These are phyloP conservation scores for Ascochyta rabiei DNA, from an alignment of 2,329 filamentous ascomycete genomes.

Conservation along the genomic window DNA sequence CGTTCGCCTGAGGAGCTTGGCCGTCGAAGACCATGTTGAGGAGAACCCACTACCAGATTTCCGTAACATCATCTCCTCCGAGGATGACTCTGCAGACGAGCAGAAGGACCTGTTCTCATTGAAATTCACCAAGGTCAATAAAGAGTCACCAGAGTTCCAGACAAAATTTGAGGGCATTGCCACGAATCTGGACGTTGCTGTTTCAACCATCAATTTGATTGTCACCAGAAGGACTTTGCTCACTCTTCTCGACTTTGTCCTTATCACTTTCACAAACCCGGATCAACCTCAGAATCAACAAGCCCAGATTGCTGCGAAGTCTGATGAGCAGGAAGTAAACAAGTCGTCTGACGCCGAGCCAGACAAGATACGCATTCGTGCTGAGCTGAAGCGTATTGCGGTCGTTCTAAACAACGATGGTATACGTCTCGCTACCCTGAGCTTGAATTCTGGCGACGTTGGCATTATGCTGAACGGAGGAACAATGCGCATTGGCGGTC, in stretches of 20 bases:
- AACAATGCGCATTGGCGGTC: conserved; percentile 85
- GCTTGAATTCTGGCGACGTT: conserved; percentile 89
- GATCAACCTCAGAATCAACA: conserved; percentile 54
- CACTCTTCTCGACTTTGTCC: conserved; percentile 90
- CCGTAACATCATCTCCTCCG: conserved; percentile 96
- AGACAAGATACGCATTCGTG: conserved; percentile 90
- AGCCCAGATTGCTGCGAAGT: conserved; percentile 36
- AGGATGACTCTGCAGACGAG: conserved; percentile 70
- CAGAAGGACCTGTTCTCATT: conserved; percentile 83
- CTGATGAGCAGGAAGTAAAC: conserved; percentile 44
- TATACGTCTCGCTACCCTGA: conserved; percentile 88
- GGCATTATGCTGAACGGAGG: conserved; percentile 85
- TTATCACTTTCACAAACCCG: conserved; percentile 83
- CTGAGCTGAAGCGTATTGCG: conserved; percentile 90
- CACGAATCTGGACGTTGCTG: conserved; percentile 85
- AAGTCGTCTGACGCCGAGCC: conserved; percentile 52
- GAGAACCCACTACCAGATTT: conserved; percentile 86
- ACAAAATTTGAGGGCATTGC: conserved; percentile 90
- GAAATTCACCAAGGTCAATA: conserved; percentile 89
- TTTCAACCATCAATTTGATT: conserved; percentile 95
- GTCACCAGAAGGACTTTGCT: conserved; percentile 92
- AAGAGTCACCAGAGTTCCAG: conserved; percentile 90
- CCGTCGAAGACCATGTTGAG: conserved; percentile 93
- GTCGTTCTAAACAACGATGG: conserved; percentile 98
- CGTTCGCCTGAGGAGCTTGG: conserved; percentile 83